Base-by-base conservation (phyloP, 164 flowering plant genomes). In the Chimonanthus salicifolius region DNA sequence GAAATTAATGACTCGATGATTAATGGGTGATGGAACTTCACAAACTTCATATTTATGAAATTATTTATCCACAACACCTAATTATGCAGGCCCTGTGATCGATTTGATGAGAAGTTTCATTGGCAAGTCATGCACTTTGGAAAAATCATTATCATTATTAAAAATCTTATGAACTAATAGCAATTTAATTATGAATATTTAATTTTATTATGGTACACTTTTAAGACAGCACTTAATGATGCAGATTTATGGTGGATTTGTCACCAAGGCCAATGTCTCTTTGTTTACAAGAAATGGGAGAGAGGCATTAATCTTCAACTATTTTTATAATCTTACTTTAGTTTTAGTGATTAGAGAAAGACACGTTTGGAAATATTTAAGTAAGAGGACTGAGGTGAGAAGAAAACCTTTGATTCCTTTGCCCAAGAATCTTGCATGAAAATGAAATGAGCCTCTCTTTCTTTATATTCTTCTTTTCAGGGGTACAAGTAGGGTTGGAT, bases 191-290 rank as follows among this genome's bases (percentile, higher is more conserved):
- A 33, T 33, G 33, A 33, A 33, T 33, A 33, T 33, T 33, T 33
- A 33, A 33, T 33, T 33, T 33, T 1, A 33, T 33, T 33, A 33
- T 33, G 33, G 33, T 0, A 33, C 21, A 33, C 33, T 33, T 33
- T 33, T 33, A 33, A 33, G 33, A 66, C 18, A 33, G 11, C 47
- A 66, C 9, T 66, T 3, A 66, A 66, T 63, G 47, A 66, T 82
- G 82, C 73, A 75, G 69, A 70, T 47, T 64, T 46, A 45, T 47
- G 67, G 71, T 33, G 10, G 54, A 13, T 45, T 16, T 44, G 66
- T 13, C 66, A 18, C 44, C 66, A 18, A 33, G 33, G 33, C 16
- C 60, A 54, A 33, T n/a, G 60, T 33, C 1, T 13, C 13, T n/a
- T n/a, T 54, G 11, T 54, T 54, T 54, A 54, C 60, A 54, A 13